Percentiles rank a stretch among this genome's conserved stretches.
phyloP scores from a whole-genome alignment of 345 rosid genomes.

The Rhodamnia argentea region DNA sequence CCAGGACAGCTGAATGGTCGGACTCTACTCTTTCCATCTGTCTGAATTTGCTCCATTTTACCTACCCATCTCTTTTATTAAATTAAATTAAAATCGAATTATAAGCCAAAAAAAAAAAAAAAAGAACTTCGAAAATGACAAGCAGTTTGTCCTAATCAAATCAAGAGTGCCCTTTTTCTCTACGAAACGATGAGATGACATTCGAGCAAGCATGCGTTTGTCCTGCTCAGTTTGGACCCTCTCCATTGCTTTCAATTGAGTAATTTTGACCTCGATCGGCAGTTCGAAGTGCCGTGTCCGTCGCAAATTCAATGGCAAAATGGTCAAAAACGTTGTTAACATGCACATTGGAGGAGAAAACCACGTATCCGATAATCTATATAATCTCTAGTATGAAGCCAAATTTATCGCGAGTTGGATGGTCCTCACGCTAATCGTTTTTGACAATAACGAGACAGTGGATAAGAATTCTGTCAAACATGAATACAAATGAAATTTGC shows the following conservation, averaged over 20 bases:
- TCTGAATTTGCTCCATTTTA: neutral
- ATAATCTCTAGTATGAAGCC: neutral
- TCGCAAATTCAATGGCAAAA: neutral
- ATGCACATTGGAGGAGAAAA: neutral
- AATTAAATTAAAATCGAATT: neutral
- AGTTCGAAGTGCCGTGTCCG: neutral
- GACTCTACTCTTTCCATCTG: neutral
- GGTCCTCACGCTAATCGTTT: neutral
- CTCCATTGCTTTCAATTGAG: neutral
- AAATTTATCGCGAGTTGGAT: neutral
- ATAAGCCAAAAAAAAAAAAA: too few species aligned
- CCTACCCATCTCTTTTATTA: neutral
- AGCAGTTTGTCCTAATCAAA: neutral
- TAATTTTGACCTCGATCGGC: neutral
- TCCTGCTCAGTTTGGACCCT: neutral
- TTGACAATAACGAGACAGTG: neutral
- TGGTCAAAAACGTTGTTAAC: neutral
- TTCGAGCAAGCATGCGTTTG: neutral
- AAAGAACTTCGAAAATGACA: neutral
- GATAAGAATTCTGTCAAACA: neutral
- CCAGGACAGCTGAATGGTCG: neutral
- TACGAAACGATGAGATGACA: neutral
- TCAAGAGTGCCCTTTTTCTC: neutral
- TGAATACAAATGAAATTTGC: neutral
- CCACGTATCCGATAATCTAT: neutral